These are phyloP conservation scores for Hypoxylon rickii DNA, from an alignment of 495 filamentous ascomycete genomes.

Conservation along the genomic window DNA sequence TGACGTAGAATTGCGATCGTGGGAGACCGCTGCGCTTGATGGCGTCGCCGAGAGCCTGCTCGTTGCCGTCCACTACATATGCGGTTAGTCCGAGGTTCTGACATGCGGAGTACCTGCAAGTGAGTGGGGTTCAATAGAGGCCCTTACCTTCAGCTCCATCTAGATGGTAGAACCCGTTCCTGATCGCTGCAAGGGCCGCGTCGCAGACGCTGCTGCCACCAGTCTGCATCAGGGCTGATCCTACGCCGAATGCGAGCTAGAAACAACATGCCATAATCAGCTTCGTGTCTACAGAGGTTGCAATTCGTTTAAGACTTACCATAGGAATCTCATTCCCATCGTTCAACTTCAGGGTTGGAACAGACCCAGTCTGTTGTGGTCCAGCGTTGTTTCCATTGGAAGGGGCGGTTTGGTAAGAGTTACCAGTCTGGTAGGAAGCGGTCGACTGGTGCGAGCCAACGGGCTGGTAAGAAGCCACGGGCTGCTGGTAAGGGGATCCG, in stretches of 20 bases:
- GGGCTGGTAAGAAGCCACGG: not conserved
- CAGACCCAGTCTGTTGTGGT: conserved; percentile 42
- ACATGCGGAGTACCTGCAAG: not conserved
- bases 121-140: not conserved
- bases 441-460: no score
- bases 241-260: conserved; percentile 74
- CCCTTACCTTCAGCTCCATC: conserved; percentile 72
- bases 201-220: conserved; percentile 58
- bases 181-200: conserved; percentile 68
- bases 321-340: conserved; percentile 77
- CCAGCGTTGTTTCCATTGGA: conserved; percentile 28
- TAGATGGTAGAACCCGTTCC: conserved; percentile 72
- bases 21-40: conserved; percentile 70
- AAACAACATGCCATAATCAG: conserved; percentile 11
- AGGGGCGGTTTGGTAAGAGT: conserved; percentile 34
- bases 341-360: conserved; percentile 63
- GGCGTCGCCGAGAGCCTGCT: conserved; percentile 72
- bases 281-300: not conserved
- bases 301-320: conserved; percentile 48
- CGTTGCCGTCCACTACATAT: conserved; percentile 72
- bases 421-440: conserved; percentile 5
- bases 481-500: not conserved
- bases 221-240: conserved; percentile 50
- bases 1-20: conserved; percentile 73
- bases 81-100: not conserved